Percentiles rank a stretch among this genome's conserved stretches.
Evolutionary conservation across 2,329 filamentous ascomycete species (phyloP).

Genomic region (Pseudopyrenochaeta lycopersici): DNA sequence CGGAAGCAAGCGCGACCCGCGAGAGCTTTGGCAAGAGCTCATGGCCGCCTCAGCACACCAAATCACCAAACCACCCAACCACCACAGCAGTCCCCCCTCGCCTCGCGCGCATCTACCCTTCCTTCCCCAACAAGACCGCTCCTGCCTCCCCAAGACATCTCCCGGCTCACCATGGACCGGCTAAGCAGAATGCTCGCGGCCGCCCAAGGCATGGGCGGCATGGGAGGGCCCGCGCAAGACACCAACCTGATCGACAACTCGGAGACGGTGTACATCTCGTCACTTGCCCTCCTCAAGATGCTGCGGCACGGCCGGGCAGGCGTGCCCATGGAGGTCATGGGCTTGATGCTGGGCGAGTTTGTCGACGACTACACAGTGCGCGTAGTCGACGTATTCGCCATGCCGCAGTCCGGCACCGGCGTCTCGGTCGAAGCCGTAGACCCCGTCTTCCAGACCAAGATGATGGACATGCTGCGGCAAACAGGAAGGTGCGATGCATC

Average conservation of each 20-base stretch:
- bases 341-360: constrained; percentile 97
- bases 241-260: constrained; percentile 98
- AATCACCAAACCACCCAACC: neutral
- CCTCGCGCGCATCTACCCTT: no score
- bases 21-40: constrained; percentile 7
- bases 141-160: neutral
- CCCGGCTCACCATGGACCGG: constrained; percentile 75
- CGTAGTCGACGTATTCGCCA: constrained; percentile 98
- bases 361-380: constrained; percentile 99
- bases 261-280: constrained; percentile 99
- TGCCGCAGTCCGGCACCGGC: constrained; percentile 98
- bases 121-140: no score
- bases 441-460: constrained; percentile 98
- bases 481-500: constrained; percentile 77
- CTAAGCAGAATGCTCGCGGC: constrained; percentile 86
- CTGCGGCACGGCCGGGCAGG: constrained; percentile 95
- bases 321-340: constrained; percentile 99
- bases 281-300: constrained; percentile 97
- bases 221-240: constrained; percentile 68
- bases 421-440: constrained; percentile 99
- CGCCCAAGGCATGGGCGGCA: constrained; percentile 72
- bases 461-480: constrained; percentile 99
- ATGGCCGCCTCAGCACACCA: constrained; percentile 18
- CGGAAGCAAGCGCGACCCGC: constrained; percentile 5
- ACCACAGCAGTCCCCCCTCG: no score